Conservation (phyloP, 345 rosid genomes). For the Lagerstroemia speciosa region DNA sequence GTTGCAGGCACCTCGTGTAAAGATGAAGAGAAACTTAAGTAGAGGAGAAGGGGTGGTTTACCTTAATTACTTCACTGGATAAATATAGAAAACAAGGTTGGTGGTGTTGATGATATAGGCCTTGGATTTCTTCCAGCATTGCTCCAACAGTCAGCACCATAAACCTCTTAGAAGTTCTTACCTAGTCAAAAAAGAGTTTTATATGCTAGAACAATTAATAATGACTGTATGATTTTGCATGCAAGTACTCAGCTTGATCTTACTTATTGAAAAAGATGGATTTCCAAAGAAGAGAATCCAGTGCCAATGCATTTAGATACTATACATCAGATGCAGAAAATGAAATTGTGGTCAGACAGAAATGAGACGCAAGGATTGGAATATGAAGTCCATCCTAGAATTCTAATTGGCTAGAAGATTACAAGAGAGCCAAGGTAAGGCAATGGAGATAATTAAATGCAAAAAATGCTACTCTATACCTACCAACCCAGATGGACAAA, state of each 20-base stretch:
- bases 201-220: not conserved
- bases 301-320: not conserved
- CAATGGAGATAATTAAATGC: not conserved
- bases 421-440: not conserved
- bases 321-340: not conserved
- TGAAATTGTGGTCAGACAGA: not conserved
- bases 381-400: not conserved
- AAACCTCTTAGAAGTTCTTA: constrained; percentile 89
- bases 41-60: constrained; percentile 6
- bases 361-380: not conserved
- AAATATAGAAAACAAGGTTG: constrained; percentile 99
- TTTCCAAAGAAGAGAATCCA: not conserved
- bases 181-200: constrained; percentile 19
- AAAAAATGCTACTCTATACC: not conserved
- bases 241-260: not conserved
- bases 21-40: not conserved
- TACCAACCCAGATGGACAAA: not conserved
- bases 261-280: not conserved
- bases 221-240: not conserved
- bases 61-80: constrained; percentile 98
- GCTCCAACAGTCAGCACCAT: constrained; percentile 92
- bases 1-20: constrained; percentile 9
- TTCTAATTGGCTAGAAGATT: not conserved
- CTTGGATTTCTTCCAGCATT: constrained; percentile 88
- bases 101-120: constrained; percentile 81